Evolutionary conservation across 192 early-diverging fungal species (phyloP).

Genomic region (Coemansia aciculifera): DNA sequence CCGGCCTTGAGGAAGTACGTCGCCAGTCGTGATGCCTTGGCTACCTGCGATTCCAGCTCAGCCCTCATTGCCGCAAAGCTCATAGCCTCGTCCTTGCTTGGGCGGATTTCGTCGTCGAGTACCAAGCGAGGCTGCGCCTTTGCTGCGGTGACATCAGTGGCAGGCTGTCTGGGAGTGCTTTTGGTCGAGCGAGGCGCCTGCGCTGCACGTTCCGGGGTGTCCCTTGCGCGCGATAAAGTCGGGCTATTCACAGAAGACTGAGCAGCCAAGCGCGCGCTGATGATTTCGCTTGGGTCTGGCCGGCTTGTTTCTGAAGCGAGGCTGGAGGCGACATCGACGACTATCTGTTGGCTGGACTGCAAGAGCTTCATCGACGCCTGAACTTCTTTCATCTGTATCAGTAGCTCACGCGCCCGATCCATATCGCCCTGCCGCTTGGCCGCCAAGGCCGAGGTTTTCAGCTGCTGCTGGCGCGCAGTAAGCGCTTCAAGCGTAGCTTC

Average conservation of each 20-base stretch:
- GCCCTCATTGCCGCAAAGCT: constrained; percentile 30
- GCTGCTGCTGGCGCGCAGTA: constrained; percentile 13
- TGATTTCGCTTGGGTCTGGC: neutral
- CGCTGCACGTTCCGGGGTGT: neutral
- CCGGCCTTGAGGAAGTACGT: constrained; percentile 32
- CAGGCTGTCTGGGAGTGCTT: neutral
- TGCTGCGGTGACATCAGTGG: neutral
- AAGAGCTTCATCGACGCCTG: constrained; percentile 17
- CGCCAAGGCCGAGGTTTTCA: constrained; percentile 31
- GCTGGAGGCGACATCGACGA: neutral
- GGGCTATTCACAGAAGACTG: neutral
- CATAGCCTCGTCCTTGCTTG: constrained; percentile 3
- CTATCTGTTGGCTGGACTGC: constrained; percentile 1
- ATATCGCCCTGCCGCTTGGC: constrained; percentile 36
- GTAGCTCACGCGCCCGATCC: constrained; percentile 28
- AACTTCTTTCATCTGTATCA: constrained; percentile 30
- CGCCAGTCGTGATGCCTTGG: constrained; percentile 32
- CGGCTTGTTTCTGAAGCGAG: neutral
- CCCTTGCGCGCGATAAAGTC: neutral
- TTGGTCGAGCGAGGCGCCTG: neutral
- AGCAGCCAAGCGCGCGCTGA: neutral
- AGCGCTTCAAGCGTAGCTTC: neutral
- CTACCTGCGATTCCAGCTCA: constrained; percentile 22
- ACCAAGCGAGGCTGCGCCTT: neutral
- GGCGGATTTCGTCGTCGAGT: neutral